Conservation (phyloP, 495 filamentous ascomycete genomes). For the Extremus antarcticus region DNA sequence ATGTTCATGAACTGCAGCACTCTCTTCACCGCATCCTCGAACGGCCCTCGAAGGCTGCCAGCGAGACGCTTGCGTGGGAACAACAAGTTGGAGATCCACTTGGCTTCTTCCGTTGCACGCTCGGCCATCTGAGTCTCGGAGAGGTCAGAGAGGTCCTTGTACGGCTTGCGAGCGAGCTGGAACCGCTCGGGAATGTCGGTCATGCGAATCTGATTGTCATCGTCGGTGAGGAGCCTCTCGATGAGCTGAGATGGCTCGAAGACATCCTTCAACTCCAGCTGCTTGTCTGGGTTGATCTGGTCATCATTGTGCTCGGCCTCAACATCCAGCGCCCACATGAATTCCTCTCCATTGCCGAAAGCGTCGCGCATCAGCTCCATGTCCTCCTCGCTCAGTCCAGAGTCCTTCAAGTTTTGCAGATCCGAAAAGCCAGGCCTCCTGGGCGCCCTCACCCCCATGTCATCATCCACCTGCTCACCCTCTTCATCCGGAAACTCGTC, state of each 20-base stretch:
- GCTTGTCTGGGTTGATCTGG: conserved; percentile 53
- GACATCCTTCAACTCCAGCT: conserved; percentile 88
- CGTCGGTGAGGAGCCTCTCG: conserved; percentile 89
- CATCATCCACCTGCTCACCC: conserved; percentile 63
- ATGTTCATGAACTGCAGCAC: conserved; percentile 91
- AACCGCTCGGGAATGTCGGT: conserved; percentile 88
- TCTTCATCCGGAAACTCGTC: conserved; percentile 88
- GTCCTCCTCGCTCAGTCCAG: conserved; percentile 79
- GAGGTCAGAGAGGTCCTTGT: conserved; percentile 56
- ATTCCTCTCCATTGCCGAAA: conserved; percentile 90
- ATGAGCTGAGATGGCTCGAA: conserved; percentile 91
- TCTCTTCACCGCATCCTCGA: conserved; percentile 77
- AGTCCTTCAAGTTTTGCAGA: conserved; percentile 49
- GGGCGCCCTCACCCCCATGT: conserved; percentile 72
- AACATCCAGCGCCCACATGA: conserved; percentile 80
- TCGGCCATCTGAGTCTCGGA: conserved; percentile 52
- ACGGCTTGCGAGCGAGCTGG: conserved; percentile 81
- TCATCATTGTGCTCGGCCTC: conserved; percentile 67
- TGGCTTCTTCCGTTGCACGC: conserved; percentile 67
- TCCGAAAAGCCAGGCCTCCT: conserved; percentile 51
- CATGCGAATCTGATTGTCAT: conserved; percentile 78
- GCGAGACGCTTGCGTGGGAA: conserved; percentile 70
- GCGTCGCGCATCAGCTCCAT: conserved; percentile 90
- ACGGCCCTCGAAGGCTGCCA: conserved; percentile 61
- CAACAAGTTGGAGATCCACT: conserved; percentile 83